These are phyloP conservation scores for Coemansia sp. DNA, from an alignment of 192 early-diverging fungal genomes.

Conservation along the genomic window DNA sequence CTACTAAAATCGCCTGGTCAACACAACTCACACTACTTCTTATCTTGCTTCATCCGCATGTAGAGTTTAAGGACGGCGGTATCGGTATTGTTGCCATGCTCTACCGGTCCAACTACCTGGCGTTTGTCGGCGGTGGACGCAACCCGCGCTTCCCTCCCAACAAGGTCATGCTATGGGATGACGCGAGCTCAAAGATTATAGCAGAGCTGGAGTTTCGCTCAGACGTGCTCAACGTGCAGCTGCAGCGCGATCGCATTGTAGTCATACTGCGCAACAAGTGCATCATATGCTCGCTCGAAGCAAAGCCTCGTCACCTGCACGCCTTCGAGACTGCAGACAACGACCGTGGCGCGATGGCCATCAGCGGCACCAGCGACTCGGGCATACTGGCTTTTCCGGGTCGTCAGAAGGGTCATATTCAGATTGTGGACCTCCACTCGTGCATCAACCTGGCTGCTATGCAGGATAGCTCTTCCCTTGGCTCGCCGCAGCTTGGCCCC, in stretches of 20 bases:
- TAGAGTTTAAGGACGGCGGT: too few species aligned
- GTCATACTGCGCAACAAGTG: constrained; percentile 75
- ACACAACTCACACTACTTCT: too few species aligned
- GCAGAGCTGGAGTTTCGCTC: constrained; percentile 76
- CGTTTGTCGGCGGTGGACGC: constrained; percentile 79
- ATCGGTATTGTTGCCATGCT: too few species aligned
- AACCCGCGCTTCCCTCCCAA: constrained; percentile 85
- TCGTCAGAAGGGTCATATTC: constrained; percentile 78
- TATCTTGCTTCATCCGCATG: too few species aligned
- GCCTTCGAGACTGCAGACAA: constrained; percentile 80
- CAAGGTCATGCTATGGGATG: constrained; percentile 87
- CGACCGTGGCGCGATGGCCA: constrained; percentile 69
- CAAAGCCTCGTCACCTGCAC: constrained; percentile 69
- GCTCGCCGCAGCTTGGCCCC: constrained; percentile 1
- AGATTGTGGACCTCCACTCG: constrained; percentile 75
- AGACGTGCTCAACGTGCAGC: constrained; percentile 76
- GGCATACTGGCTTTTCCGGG: constrained; percentile 84
- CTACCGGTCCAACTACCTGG: constrained; percentile 84
- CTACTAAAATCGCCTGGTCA: too few species aligned
- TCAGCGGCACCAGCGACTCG: constrained; percentile 62
- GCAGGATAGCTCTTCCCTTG: constrained; percentile 8
- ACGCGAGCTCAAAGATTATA: constrained; percentile 65
- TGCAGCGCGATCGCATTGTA: constrained; percentile 75
- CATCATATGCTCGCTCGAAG: constrained; percentile 72
- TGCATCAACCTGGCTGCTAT: constrained; percentile 27